Conservation (phyloP, 805 yeast genomes). For the Yamadazyma endophytica region DNA sequence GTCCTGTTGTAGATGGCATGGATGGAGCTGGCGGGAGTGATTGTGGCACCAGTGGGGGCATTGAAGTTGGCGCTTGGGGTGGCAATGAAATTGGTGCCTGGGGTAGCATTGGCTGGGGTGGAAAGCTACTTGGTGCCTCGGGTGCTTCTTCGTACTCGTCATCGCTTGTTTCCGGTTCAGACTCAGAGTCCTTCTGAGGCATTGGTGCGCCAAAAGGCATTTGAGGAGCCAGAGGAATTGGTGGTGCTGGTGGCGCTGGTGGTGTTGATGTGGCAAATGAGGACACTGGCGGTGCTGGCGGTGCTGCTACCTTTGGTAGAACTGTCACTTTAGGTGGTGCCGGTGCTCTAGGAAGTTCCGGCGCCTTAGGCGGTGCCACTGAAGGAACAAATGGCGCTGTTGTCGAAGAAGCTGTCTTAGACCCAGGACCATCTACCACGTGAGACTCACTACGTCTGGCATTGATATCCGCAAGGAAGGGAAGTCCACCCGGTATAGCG, state of each 20-base stretch:
- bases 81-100: constrained; percentile 19
- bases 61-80: constrained; percentile 14
- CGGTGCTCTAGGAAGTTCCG: constrained; percentile 8
- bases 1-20: constrained; percentile 9
- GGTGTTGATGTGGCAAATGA: constrained; percentile 10
- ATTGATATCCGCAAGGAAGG: constrained; percentile 57
- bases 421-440: constrained; percentile 39
- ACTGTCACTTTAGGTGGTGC: constrained; percentile 21
- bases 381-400: constrained; percentile 10
- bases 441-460: constrained; percentile 48
- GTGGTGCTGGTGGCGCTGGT: constrained; percentile 24
- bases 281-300: constrained; percentile 11
- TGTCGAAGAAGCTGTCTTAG: constrained; percentile 13
- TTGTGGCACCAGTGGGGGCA: constrained; percentile 14
- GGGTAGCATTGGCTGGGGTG: constrained; percentile 27
- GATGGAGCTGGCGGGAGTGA: constrained; percentile 16
- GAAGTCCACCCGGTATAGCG: constrained; percentile 39
- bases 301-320: constrained; percentile 12
- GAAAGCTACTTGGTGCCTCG: constrained; percentile 10
- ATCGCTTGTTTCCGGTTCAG: not conserved
- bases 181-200: constrained; percentile 2
- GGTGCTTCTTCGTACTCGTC: constrained; percentile 7
- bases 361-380: constrained; percentile 13
- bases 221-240: constrained; percentile 20
- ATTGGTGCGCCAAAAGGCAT: constrained; percentile 13